These are phyloP conservation scores for Arthonia radiata DNA, from an alignment of 495 filamentous ascomycete genomes.

Conservation along the genomic window DNA sequence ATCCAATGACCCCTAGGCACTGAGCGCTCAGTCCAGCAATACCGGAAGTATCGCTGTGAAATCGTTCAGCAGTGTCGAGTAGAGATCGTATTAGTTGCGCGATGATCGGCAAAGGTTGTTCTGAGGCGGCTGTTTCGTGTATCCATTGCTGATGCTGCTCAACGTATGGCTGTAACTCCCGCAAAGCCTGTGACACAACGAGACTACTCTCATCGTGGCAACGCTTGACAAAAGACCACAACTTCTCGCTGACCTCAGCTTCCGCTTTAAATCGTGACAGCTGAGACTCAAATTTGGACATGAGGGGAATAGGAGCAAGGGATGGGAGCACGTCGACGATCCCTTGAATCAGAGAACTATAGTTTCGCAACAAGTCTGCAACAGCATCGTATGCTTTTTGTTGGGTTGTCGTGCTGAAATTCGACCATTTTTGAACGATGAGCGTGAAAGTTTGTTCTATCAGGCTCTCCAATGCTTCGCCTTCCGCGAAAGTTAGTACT, in stretches of 20 bases:
- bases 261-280: slow-evolving; percentile 36
- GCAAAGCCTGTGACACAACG: slow-evolving; percentile 56
- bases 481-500: slow-evolving; percentile 27
- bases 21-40: slow-evolving; percentile 50
- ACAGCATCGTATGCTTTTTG: slow-evolving; percentile 33
- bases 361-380: slow-evolving; percentile 33
- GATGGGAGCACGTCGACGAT: slow-evolving; percentile 54
- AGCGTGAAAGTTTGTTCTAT: slow-evolving; percentile 75
- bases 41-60: slow-evolving; percentile 35
- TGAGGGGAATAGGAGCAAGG: slow-evolving; percentile 39
- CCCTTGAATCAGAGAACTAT: slow-evolving; percentile 31
- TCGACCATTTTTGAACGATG: slow-evolving; percentile 54
- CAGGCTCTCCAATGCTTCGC: slow-evolving; percentile 52
- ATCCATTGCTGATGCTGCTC: slow-evolving; percentile 51
- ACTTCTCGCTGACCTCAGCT: slow-evolving; percentile 33
- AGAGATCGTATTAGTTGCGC: slow-evolving; percentile 44
- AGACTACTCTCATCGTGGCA: slow-evolving; percentile 60
- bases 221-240: slow-evolving; percentile 42
- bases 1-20: slow-evolving; percentile 70
- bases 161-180: slow-evolving; percentile 51
- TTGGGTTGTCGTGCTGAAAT: slow-evolving; percentile 34
- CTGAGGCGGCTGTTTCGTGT: slow-evolving; percentile 56
- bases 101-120: slow-evolving; percentile 61
- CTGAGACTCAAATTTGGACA: slow-evolving; percentile 36
- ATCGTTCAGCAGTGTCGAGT: slow-evolving; percentile 61